Conservation (phyloP, 192 early-diverging fungal genomes). For the Backusella australiensis region DNA sequence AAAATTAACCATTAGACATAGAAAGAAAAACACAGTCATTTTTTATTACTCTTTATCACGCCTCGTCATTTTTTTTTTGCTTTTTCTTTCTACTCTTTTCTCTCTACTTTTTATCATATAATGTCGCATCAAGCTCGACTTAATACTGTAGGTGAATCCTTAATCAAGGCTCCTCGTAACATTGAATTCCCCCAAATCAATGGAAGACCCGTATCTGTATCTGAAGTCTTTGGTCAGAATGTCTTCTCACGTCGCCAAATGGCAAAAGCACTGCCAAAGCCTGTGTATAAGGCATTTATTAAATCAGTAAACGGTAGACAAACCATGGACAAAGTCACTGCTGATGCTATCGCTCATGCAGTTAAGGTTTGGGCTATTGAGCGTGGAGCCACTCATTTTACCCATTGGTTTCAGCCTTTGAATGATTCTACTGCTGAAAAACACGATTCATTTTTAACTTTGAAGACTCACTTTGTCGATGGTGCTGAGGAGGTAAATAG, state of each 20-base stretch:
- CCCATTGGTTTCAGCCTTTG: constrained; percentile 99
- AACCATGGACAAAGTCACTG: constrained; percentile 88
- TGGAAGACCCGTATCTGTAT: constrained; percentile 74
- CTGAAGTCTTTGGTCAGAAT: constrained; percentile 90
- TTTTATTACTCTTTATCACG: not conserved
- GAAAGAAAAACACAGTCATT: not conserved
- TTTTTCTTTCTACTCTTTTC: not conserved
- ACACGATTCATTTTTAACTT: constrained; percentile 95
- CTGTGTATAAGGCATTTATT: constrained; percentile 85
- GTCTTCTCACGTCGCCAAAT: constrained; percentile 93
- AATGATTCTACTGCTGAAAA: constrained; percentile 98
- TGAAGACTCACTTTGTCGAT: constrained; percentile 77
- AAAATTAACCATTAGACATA: not conserved
- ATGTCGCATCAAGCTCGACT: constrained; percentile 45
- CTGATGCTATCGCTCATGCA: constrained; percentile 98
- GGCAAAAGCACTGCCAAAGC: constrained; percentile 88
- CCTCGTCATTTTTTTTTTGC: not conserved
- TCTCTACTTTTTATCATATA: not conserved
- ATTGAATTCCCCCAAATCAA: constrained; percentile 77
- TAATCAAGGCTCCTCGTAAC: constrained; percentile 65
- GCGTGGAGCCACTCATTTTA: constrained; percentile 97
- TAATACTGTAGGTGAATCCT: constrained; percentile 42
- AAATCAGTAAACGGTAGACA: constrained; percentile 91
- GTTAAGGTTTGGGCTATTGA: constrained; percentile 97
- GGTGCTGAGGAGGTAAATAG: constrained; percentile 77